Conservation (phyloP, 768 basidiomycete species). For the Tubosaeta sp. region DNA sequence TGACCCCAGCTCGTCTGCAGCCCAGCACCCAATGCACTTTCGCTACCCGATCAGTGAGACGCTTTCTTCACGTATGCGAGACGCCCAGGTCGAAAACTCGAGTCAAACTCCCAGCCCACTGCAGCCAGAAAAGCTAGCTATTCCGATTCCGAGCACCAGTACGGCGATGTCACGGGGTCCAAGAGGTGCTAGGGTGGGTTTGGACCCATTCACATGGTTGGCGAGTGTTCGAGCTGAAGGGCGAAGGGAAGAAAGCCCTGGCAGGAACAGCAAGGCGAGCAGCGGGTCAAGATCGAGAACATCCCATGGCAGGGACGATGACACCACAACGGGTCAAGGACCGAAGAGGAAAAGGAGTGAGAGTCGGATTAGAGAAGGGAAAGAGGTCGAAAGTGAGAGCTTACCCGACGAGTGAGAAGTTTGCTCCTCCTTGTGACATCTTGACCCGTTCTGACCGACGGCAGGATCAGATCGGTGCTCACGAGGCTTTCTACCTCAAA, state of each 20-base stretch:
- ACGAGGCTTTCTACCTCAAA: slow-evolving; percentile 62
- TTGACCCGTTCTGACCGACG: background rate
- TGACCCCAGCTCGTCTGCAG: slow-evolving; percentile 33
- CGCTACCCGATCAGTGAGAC: slow-evolving; percentile 22
- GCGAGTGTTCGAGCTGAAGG: slow-evolving; percentile 66
- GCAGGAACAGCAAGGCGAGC: slow-evolving; percentile 47
- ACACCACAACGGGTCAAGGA: slow-evolving; percentile 2
- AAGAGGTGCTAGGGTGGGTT: slow-evolving; percentile 54
- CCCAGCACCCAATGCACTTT: slow-evolving; percentile 31
- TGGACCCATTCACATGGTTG: slow-evolving; percentile 72
- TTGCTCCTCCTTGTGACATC: background rate
- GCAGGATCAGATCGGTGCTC: slow-evolving; percentile 70
- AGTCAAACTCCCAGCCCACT: background rate
- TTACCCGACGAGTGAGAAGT: slow-evolving; percentile 69
- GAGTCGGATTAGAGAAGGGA: slow-evolving; percentile 34
- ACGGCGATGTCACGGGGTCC: slow-evolving; percentile 46
- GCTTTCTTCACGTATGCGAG: slow-evolving; percentile 12
- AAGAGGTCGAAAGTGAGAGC: slow-evolving; percentile 38
- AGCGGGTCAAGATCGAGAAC: slow-evolving; percentile 40
- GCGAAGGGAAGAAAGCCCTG: slow-evolving; percentile 51
- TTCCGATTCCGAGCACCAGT: slow-evolving; percentile 25
- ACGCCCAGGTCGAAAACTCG: slow-evolving; percentile 11
- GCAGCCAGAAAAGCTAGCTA: slow-evolving; percentile 14
- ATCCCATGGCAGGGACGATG: slow-evolving; percentile 21
- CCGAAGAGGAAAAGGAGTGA: slow-evolving; percentile 43